Conservation (phyloP, 305 asterid species). For the Fraxinus albicans region DNA sequence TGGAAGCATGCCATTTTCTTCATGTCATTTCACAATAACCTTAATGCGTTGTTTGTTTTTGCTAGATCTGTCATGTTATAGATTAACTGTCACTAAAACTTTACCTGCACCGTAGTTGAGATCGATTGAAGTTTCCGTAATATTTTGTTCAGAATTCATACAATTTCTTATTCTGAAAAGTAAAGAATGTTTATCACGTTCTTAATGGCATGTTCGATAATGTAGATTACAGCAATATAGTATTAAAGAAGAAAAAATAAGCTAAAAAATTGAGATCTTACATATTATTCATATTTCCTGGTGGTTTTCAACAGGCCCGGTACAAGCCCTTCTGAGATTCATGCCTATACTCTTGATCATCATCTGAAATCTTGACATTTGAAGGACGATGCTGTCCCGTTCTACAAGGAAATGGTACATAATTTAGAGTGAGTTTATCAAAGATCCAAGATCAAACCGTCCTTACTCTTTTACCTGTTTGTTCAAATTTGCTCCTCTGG, state of each 20-base stretch:
- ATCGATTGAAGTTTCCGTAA: not conserved
- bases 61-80: not conserved
- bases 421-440: conserved; percentile 20
- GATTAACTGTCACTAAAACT: not conserved
- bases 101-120: not conserved
- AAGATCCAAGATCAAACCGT: not conserved
- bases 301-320: conserved; percentile 74
- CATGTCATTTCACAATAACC: not conserved
- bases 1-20: not conserved
- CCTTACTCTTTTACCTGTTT: not conserved
- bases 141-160: not conserved
- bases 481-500: conserved; percentile 1
- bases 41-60: not conserved
- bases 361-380: conserved; percentile 56
- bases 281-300: not conserved
- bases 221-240: not conserved
- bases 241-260: not conserved
- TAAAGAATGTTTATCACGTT: not conserved
- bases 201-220: not conserved
- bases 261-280: not conserved
- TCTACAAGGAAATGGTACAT: not conserved
- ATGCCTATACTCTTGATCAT: conserved; percentile 69
- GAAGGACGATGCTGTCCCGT: not conserved
- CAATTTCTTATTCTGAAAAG: not conserved
- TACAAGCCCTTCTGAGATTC: conserved; percentile 85